These are phyloP conservation scores for Spathaspora gorwiae DNA, from an alignment of 805 yeast genomes.

Conservation along the genomic window DNA sequence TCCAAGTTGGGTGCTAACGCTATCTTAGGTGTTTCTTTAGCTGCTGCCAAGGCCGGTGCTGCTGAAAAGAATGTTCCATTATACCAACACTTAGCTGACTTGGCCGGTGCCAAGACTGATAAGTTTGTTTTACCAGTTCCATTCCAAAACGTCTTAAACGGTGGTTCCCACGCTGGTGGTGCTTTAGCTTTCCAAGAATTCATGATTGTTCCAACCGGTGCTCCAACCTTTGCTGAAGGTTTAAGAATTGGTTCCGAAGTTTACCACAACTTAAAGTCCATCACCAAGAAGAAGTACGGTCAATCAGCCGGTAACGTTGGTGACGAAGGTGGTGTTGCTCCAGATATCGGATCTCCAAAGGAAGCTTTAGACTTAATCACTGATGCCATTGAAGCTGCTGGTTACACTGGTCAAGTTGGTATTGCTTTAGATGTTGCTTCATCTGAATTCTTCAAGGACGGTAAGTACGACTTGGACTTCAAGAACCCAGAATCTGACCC, in stretches of 20 bases:
- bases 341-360: slow-evolving; percentile 89
- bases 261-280: slow-evolving; percentile 91
- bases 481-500: slow-evolving; percentile 92
- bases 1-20: slow-evolving; percentile 98
- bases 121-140: slow-evolving; percentile 98
- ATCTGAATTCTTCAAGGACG: slow-evolving; percentile 95
- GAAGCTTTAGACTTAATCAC: slow-evolving; percentile 95
- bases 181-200: slow-evolving; percentile 98
- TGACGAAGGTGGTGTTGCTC: slow-evolving; percentile 99
- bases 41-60: slow-evolving; percentile 97
- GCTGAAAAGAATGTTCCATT: slow-evolving; percentile 92
- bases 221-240: slow-evolving; percentile 88
- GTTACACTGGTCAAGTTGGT: slow-evolving; percentile 87
- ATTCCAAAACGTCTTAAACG: slow-evolving; percentile 97
- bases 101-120: slow-evolving; percentile 65
- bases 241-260: slow-evolving; percentile 96
- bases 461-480: slow-evolving; percentile 96
- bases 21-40: slow-evolving; percentile 94
- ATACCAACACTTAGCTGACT: slow-evolving; percentile 83
- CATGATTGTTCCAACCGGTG: slow-evolving; percentile 97
- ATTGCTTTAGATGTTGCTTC: slow-evolving; percentile 97
- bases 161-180: slow-evolving; percentile 99
- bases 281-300: slow-evolving; percentile 94
- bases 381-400: slow-evolving; percentile 86
- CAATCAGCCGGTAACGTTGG: slow-evolving; percentile 99